A percentile compares a stretch with the other conserved stretches of the same genome.
Conservation (phyloP, 2,329 filamentous ascomycete species). For the Fusarium compactum region DNA sequence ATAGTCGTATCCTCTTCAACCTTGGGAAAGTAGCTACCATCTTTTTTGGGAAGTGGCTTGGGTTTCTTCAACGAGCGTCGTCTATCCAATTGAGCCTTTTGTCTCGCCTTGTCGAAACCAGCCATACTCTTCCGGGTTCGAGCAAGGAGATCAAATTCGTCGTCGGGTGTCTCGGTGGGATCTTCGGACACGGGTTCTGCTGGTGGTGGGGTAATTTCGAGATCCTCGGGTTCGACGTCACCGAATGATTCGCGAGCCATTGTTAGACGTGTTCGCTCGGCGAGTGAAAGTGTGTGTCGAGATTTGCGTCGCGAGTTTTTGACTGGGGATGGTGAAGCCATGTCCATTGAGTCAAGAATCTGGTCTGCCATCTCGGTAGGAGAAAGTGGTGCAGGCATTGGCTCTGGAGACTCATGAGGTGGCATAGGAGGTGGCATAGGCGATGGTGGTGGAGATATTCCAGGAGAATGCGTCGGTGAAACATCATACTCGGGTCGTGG, state of each 20-base stretch:
- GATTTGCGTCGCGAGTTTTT: slow-evolving; percentile 59
- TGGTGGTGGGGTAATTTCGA: slow-evolving; percentile 40
- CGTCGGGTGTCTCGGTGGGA: slow-evolving; percentile 32
- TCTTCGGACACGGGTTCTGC: slow-evolving; percentile 27
- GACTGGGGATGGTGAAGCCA: slow-evolving; percentile 67
- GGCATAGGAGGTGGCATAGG: slow-evolving; percentile 8
- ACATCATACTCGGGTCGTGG: slow-evolving; percentile 25
- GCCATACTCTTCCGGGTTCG: slow-evolving; percentile 73
- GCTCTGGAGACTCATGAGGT: slow-evolving; percentile 23
- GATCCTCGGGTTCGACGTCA: slow-evolving; percentile 50
- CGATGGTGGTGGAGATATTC: slow-evolving; percentile 9
- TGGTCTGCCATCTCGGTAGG: slow-evolving; percentile 64
- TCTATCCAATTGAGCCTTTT: slow-evolving; percentile 70
- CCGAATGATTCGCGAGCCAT: slow-evolving; percentile 73
- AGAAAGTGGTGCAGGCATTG: slow-evolving; percentile 27
- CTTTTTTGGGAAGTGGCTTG: slow-evolving; percentile 54
- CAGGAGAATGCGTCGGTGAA: slow-evolving; percentile 24
- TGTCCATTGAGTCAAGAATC: slow-evolving; percentile 67
- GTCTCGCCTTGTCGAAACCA: slow-evolving; percentile 69
- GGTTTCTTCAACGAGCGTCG: slow-evolving; percentile 63
- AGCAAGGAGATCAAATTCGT: slow-evolving; percentile 63
- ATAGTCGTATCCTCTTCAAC: slow-evolving; percentile 59
- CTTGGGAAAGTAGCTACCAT: slow-evolving; percentile 61
- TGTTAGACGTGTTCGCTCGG: slow-evolving; percentile 84
- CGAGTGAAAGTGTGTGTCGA: slow-evolving; percentile 71